Conservation (phyloP, 768 basidiomycete genomes). For the Trametes punicea region DNA sequence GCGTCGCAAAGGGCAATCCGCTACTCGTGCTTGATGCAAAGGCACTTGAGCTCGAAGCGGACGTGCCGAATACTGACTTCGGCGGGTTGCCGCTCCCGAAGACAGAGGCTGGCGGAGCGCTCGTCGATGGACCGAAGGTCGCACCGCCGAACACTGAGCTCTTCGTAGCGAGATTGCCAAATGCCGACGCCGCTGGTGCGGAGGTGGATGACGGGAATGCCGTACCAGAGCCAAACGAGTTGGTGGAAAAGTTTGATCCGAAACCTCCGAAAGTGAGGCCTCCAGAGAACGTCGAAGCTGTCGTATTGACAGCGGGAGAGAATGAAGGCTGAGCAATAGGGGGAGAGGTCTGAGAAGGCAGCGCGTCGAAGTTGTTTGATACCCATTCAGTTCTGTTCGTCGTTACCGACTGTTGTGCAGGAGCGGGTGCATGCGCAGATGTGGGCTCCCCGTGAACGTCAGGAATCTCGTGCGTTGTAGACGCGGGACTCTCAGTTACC, state of each 20-base stretch:
- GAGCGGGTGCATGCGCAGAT: constrained; percentile 4
- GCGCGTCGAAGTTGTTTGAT: constrained; percentile 31
- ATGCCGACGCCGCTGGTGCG: constrained; percentile 18
- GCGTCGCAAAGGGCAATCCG: background rate
- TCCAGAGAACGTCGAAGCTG: constrained; percentile 6
- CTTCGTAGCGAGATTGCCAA: constrained; percentile 15
- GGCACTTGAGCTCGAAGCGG: background rate
- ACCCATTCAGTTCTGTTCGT: constrained; percentile 32
- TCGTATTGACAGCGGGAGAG: background rate
- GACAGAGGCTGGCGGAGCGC: constrained; percentile 5
- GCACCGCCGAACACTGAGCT: constrained; percentile 6
- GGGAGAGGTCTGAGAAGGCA: constrained; percentile 22
- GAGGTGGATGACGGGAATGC: constrained; percentile 20
- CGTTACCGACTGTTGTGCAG: constrained; percentile 9
- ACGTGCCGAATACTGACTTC: constrained; percentile 12
- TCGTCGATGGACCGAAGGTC: constrained; percentile 6
- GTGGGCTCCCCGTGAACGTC: constrained; percentile 27
- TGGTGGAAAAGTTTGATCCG: constrained; percentile 30
- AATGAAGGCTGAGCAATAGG: constrained; percentile 19
- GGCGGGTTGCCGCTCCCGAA: background rate
- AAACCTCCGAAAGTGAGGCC: constrained; percentile 4
- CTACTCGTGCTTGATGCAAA: background rate
- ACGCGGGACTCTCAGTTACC: constrained; percentile 20
- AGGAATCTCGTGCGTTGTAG: constrained; percentile 25
- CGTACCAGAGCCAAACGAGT: constrained; percentile 31